Base-by-base conservation (phyloP, 2,329 filamentous ascomycete species). In the Colletotrichum lupini region DNA sequence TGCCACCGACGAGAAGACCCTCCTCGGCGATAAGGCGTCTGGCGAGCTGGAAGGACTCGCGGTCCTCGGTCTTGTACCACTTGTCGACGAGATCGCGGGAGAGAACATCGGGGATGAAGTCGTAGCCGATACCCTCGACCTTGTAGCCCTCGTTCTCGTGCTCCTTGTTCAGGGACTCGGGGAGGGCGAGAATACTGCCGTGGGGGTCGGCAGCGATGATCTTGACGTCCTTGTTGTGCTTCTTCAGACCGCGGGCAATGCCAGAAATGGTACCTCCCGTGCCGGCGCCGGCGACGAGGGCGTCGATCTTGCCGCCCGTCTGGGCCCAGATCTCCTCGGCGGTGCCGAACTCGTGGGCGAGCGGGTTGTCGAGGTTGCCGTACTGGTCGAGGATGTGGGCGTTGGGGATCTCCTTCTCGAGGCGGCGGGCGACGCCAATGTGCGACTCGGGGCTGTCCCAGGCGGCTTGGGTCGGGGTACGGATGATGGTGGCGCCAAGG, bases 1-100 rank as follows among this genome's bases (percentile, higher is more conserved):
- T 97, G 56, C 97, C 97, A 78, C 97, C 97, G 24, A 97, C 95
- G 9, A 99, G 89, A 16, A 99, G 88, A 63, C 97, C 97, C 84
- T 99, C 97, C 82, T 99, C 97, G 19, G 95, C 89, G 78, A 99
- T 99, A 66, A 99, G 86, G 56, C 95, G 89, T 64, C 97, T 90
- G n/a, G 97, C 94, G 80, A 94, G 95, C 81, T 92, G 88, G 85
- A 99, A 99, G 2, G 95, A 95, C 81, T 98, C 94, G 74, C 91
- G 90, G 80, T 99, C 97, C 74, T 96, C 94, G 4, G 97, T 99
- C 90, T 99, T 99, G 87, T 98, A 98, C 97, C 97, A 99, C 80
- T 93, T 93, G 82, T 98, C 94, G 35, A 99, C 94, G 5, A 90
- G 82, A 32, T 92, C 84, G 79, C 93, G 94, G 76, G 97, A 92